A percentile compares a stretch with the other conserved stretches of the same genome.
Evolutionary conservation across 805 yeast species (phyloP).

Genomic region (Candida corydali): DNA sequence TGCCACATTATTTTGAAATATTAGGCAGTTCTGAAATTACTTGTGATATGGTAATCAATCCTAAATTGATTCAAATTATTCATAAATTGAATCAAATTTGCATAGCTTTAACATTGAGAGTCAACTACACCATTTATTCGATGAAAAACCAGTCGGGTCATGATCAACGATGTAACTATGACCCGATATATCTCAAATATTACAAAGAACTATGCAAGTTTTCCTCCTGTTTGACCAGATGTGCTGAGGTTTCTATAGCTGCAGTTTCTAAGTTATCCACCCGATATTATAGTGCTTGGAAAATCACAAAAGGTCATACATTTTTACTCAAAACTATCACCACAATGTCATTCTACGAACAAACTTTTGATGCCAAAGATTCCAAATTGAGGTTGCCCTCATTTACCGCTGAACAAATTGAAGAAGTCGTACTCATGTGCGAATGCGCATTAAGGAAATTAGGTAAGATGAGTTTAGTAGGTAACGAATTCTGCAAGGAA

Average conservation of each 20-base stretch:
- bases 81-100: slow-evolving; percentile 29
- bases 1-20: slow-evolving; percentile 33
- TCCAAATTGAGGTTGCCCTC: slow-evolving; percentile 8
- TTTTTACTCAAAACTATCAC: slow-evolving; percentile 26
- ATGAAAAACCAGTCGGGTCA: slow-evolving; percentile 20
- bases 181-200: slow-evolving; percentile 14
- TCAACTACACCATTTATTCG: slow-evolving; percentile 24
- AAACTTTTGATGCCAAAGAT: slow-evolving; percentile 1
- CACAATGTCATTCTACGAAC: slow-evolving; percentile 25
- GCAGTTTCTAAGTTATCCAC: slow-evolving; percentile 34
- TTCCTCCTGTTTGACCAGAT: slow-evolving; percentile 22
- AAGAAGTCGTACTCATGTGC: slow-evolving; percentile 23
- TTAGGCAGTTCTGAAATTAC: slow-evolving; percentile 27
- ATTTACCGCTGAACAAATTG: slow-evolving; percentile 19
- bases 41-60: slow-evolving; percentile 36
- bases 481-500: slow-evolving; percentile 12
- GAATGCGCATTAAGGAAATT: slow-evolving; percentile 20
- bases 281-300: slow-evolving; percentile 38
- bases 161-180: slow-evolving; percentile 13
- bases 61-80: slow-evolving; percentile 25
- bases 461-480: slow-evolving; percentile 14
- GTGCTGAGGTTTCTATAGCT: slow-evolving; percentile 27
- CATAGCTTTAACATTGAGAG: slow-evolving; percentile 26
- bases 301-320: slow-evolving; percentile 33
- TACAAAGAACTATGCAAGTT: slow-evolving; percentile 17